Evolutionary conservation across 495 filamentous ascomycete species (phyloP).

Genomic region (Trichocladium uniseriatum): DNA sequence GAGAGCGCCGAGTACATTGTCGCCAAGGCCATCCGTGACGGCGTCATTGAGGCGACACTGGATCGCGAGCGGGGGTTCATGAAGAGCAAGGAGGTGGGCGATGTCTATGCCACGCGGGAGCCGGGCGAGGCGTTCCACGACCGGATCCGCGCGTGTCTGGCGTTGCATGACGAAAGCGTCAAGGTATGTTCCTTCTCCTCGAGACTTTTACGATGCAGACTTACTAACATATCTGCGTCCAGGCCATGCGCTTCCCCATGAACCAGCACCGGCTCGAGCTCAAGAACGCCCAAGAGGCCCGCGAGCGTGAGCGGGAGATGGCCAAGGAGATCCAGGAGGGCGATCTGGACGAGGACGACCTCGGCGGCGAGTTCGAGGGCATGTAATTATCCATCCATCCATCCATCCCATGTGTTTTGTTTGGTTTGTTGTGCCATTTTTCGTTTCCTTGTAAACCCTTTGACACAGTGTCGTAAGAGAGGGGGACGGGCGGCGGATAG

Average conservation of each 20-base stretch:
- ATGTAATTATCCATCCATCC: slow-evolving; percentile 53
- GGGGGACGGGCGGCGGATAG: background rate
- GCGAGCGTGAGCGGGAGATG: slow-evolving; percentile 89
- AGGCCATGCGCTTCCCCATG: slow-evolving; percentile 99
- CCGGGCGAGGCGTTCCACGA: slow-evolving; percentile 96
- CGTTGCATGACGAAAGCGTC: slow-evolving; percentile 92
- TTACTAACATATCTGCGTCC: no score
- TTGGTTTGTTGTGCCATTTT: background rate
- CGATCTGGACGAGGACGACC: slow-evolving; percentile 94
- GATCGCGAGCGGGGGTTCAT: slow-evolving; percentile 94
- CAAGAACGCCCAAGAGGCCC: slow-evolving; percentile 94
- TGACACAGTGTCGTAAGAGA: background rate
- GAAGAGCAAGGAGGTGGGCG: slow-evolving; percentile 93
- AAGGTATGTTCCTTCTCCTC: slow-evolving; percentile 56
- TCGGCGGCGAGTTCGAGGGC: slow-evolving; percentile 92
- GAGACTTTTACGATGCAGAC: no score
- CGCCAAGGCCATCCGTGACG: slow-evolving; percentile 94
- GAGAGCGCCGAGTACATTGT: slow-evolving; percentile 98
- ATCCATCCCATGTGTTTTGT: background rate
- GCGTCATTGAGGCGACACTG: slow-evolving; percentile 91
- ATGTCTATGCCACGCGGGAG: slow-evolving; percentile 92
- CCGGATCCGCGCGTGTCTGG: slow-evolving; percentile 82
- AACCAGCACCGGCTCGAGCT: slow-evolving; percentile 96
- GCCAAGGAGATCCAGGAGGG: slow-evolving; percentile 99
- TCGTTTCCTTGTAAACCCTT: background rate